Base-by-base conservation (phyloP, 1,139 yeast genomes). In the Blastobotrys illinoisensis region DNA sequence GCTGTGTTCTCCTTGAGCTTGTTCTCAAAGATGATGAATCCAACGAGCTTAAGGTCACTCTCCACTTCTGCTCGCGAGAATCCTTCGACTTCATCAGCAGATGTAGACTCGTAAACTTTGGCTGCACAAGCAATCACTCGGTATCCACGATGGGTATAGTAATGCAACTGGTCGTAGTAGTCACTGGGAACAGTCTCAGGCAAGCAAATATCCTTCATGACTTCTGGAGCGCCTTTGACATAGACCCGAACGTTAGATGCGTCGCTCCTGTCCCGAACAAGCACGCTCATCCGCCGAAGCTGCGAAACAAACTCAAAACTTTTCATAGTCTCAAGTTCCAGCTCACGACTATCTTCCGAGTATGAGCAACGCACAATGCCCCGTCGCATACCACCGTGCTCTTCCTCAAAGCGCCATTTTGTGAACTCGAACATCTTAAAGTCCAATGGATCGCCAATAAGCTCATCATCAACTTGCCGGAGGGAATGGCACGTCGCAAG, bases 191-290 rank as follows among this genome's bases (percentile, higher is more conserved):
- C 71, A 0, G 91, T 74, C 19, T 79, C 81, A 1, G 83, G 80
- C 16, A 74, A 73, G 71, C 99, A 93, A 45, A 93, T 82, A 26
- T 83, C 86, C 43, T 79, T 75, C 79, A 93, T 88, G n/a, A 91
- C 88, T 69, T 93, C 99, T 0, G 99, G 99, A 0, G 99, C 99
- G 51, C 99, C 99, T 67, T 93, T 93, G 13, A 95, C 87, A 67
- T 81, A 86, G 0, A 88, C 81, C 58, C 71, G 72, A 53, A 68
- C 23, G 24, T 51, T 53, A 4, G 57, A 71, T 67, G 46, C 69
- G 59, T 54, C 64, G 58, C 56, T 59, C 48, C 49, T 58, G 53
- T 49, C 58, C 45, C 53, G 78, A 78, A 18, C 83, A 82, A 55
- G 90, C 0, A 90, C 97, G 54, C 95, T 85, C 97, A 93, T 93